Base-by-base conservation (phyloP, 495 filamentous ascomycete genomes). In the Aspergillus egyptiacus region DNA sequence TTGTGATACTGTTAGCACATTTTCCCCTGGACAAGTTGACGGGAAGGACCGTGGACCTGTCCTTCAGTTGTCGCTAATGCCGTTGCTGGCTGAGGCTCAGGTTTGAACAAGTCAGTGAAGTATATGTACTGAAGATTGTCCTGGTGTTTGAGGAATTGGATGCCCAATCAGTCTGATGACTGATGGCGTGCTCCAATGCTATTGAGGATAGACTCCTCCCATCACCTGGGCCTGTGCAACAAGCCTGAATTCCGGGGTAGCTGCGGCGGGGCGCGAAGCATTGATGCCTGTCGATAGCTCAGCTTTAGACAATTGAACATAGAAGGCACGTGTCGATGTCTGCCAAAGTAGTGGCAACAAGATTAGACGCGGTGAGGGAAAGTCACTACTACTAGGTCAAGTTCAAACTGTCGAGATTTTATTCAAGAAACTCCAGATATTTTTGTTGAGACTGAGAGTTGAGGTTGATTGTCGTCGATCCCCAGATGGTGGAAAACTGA, bases 121-220 rank as follows among this genome's bases (percentile, higher is more conserved):
- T n/a, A n/a, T n/a, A n/a, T n/a, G n/a, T n/a, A n/a, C n/a, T n/a
- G n/a, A n/a, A n/a, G n/a, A n/a, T n/a, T n/a, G n/a, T n/a, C n/a
- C n/a, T n/a, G n/a, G n/a, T n/a, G n/a, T n/a, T n/a, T n/a, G n/a
- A n/a, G 3, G 10, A 31, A 18, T n/a, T 20, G 14, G 44, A 5
- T 36, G 31, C 15, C 30, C 48, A 50, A 42, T 42, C 28, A 50
- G n/a, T 31, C 5, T n/a, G n/a, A 1, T 8, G 25, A 6, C 34
- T 33, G 37, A 50, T 50, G 37, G 47, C 37, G 47, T 50, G 47
- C 47, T 50, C 5, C 8, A 11, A 34, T 19, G 30, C 24, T 40
- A 39, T 24, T 9, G 6, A 22, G 7, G 6, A 25, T 38, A 23
- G 10, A 3, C 28, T 13, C 10, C 28, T 3, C 17, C 3, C 27